phyloP scores from a whole-genome alignment of 1,139 yeast genomes.

The Geotrichum bryndzae region DNA sequence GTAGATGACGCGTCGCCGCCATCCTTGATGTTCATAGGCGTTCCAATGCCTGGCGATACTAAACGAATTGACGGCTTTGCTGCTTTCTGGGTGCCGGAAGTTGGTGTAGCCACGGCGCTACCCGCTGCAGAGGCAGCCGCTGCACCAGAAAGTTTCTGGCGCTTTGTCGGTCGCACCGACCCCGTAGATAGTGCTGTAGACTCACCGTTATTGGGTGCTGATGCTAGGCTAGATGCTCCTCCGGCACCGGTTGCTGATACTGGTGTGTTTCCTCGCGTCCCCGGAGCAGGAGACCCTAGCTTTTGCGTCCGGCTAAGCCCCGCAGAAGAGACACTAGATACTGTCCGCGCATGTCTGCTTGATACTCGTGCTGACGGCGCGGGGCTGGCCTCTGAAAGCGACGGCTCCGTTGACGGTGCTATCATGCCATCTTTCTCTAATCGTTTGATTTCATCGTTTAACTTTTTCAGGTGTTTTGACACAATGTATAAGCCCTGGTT shows the following conservation, averaged over 20 bases:
- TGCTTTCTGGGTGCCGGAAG: conserved; percentile 46
- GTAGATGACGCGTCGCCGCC: conserved; percentile 46
- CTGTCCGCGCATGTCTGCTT: background rate
- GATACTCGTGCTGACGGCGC: conserved; percentile 1
- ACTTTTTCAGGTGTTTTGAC: conserved; percentile 62
- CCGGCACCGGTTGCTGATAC: background rate
- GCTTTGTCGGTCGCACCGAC: conserved; percentile 24
- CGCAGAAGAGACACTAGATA: background rate
- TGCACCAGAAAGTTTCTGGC: conserved; percentile 21
- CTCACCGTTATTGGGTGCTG: conserved; percentile 1
- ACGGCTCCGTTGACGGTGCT: conserved; percentile 37
- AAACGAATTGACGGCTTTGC: conserved; percentile 49
- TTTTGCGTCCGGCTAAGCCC: conserved; percentile 1
- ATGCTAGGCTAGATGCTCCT: background rate
- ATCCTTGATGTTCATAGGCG: conserved; percentile 26
- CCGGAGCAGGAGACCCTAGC: conserved; percentile 11
- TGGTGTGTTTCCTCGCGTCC: conserved; percentile 7
- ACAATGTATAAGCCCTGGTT: conserved; percentile 76
- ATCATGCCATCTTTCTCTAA: conserved; percentile 75
- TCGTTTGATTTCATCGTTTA: conserved; percentile 70
- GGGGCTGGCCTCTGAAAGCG: background rate
- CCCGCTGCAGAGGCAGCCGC: conserved; percentile 37
- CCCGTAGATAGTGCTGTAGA: conserved; percentile 5
- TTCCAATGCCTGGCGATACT: conserved; percentile 46
- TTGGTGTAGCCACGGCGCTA: conserved; percentile 32